Conservation (phyloP, 306 rosid genomes). For the Ormosia emarginata region DNA sequence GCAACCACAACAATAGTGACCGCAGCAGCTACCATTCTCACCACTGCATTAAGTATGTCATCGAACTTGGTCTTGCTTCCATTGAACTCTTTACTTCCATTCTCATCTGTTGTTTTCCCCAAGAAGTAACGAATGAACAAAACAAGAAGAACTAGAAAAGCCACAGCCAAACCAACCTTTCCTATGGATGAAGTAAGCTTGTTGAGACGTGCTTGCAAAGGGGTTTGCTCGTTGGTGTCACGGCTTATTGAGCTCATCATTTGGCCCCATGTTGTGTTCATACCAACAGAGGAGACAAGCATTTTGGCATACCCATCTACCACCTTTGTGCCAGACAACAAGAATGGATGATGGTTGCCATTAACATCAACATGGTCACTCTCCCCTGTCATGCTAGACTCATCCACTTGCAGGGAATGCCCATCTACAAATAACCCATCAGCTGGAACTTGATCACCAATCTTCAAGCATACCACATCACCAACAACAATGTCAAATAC, state of each 20-base stretch:
- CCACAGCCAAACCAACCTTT: slow-evolving; percentile 32
- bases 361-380: slow-evolving; percentile 32
- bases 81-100: slow-evolving; percentile 8
- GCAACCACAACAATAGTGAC: slow-evolving; percentile 44
- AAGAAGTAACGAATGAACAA: slow-evolving; percentile 31
- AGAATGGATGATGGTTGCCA: not conserved
- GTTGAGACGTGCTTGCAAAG: slow-evolving; percentile 27
- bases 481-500: slow-evolving; percentile 31
- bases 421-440: slow-evolving; percentile 36
- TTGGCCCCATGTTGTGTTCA: slow-evolving; percentile 42
- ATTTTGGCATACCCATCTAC: slow-evolving; percentile 35
- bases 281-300: slow-evolving; percentile 39
- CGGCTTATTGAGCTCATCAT: slow-evolving; percentile 40
- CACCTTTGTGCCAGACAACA: slow-evolving; percentile 36
- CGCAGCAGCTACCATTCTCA: slow-evolving; percentile 32
- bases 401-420: slow-evolving; percentile 28
- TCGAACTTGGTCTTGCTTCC: slow-evolving; percentile 25
- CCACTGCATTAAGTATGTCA: slow-evolving; percentile 30
- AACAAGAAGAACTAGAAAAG: slow-evolving; percentile 33
- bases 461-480: slow-evolving; percentile 35
- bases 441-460: slow-evolving; percentile 37
- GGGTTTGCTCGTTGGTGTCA: slow-evolving; percentile 21
- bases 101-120: slow-evolving; percentile 32
- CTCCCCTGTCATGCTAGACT: slow-evolving; percentile 39
- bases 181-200: slow-evolving; percentile 32